phyloP scores from a whole-genome alignment of 2,329 filamentous ascomycete genomes.

The Colletotrichum tanaceti region DNA sequence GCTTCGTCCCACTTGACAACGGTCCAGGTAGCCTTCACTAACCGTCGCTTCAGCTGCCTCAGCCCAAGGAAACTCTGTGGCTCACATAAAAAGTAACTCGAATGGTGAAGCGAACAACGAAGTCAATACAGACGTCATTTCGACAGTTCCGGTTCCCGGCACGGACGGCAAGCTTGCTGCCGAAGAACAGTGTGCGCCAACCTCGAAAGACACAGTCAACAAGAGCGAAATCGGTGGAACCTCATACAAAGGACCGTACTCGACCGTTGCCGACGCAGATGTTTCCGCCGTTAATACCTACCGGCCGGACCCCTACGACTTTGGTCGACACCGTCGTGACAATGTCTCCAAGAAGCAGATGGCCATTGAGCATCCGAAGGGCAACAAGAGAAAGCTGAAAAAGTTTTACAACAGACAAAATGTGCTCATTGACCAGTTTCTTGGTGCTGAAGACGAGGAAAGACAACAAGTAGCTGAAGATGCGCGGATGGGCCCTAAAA shows the following conservation, averaged over 20 bases:
- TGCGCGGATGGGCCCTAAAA: slow-evolving; percentile 60
- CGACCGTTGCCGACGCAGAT: slow-evolving; percentile 25
- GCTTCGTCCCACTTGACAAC: slow-evolving; percentile 24
- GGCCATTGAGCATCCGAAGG: slow-evolving; percentile 59
- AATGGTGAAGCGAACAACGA: slow-evolving; percentile 22
- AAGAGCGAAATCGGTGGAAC: slow-evolving; percentile 11
- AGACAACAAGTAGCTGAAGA: slow-evolving; percentile 62
- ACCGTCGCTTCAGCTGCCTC: slow-evolving; percentile 22
- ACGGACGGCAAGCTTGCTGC: slow-evolving; percentile 26
- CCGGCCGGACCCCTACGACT: slow-evolving; percentile 52
- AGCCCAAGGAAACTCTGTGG: slow-evolving; percentile 29
- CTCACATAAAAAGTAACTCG: slow-evolving; percentile 18
- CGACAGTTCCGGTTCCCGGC: slow-evolving; percentile 20
- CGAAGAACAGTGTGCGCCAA: slow-evolving; percentile 16
- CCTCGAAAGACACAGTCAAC: slow-evolving; percentile 9
- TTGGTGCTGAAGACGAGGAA: slow-evolving; percentile 67
- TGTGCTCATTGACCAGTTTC: slow-evolving; percentile 62
- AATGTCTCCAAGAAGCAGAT: slow-evolving; percentile 58
- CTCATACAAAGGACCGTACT: slow-evolving; percentile 15
- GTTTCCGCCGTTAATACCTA: slow-evolving; percentile 33
- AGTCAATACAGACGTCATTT: slow-evolving; percentile 23
- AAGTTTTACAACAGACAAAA: slow-evolving; percentile 62
- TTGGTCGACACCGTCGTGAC: slow-evolving; percentile 54
- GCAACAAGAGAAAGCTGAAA: slow-evolving; percentile 56
- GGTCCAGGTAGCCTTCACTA: slow-evolving; percentile 17